A percentile compares a stretch with the other conserved stretches of the same genome.
These are phyloP conservation scores for Craspedostauros australis DNA, from an alignment of 108 stramenopile genomes.

Conservation along the genomic window DNA sequence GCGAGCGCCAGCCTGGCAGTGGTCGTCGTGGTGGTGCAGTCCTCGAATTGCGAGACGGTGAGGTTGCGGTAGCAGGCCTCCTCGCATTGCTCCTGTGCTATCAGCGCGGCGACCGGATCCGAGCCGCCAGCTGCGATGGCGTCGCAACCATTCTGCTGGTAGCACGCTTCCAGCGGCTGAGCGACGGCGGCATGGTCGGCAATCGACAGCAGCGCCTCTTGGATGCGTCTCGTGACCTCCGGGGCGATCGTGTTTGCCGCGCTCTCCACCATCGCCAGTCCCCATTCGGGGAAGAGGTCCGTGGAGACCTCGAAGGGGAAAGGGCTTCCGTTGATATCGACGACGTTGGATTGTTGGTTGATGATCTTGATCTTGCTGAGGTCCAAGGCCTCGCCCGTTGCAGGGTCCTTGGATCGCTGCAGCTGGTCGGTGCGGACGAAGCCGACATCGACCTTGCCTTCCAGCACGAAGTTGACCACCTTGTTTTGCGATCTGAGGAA, in stretches of 20 bases:
- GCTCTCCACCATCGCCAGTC: not conserved
- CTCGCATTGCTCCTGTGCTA: not conserved
- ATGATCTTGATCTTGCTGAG: not conserved
- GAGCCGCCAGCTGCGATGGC: too few species aligned
- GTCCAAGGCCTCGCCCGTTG: not conserved
- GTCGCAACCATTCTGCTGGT: too few species aligned
- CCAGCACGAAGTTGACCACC: constrained; percentile 12
- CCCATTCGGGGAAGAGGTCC: constrained; percentile 7
- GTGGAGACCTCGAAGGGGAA: constrained; percentile 7
- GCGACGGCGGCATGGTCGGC: constrained; percentile 8
- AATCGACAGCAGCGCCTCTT: constrained; percentile 14
- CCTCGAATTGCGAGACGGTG: not conserved
- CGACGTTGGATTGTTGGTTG: not conserved
- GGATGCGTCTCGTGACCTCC: constrained; percentile 20
- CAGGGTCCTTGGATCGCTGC: constrained; percentile 5
- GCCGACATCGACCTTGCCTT: constrained; percentile 18
- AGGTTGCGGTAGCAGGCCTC: not conserved
- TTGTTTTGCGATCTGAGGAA: constrained; percentile 14
- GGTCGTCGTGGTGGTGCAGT: not conserved
- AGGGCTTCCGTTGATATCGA: constrained; percentile 2
- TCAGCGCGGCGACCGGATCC: too few species aligned
- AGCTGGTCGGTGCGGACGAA: constrained; percentile 19
- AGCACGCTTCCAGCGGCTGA: not conserved
- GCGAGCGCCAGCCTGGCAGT: not conserved
- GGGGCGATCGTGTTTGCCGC: constrained; percentile 14